A percentile compares a stretch with the other conserved stretches of the same genome.
Evolutionary conservation across 2,329 filamentous ascomycete genomes (phyloP).

Genomic region (Gremmenia infestans): DNA sequence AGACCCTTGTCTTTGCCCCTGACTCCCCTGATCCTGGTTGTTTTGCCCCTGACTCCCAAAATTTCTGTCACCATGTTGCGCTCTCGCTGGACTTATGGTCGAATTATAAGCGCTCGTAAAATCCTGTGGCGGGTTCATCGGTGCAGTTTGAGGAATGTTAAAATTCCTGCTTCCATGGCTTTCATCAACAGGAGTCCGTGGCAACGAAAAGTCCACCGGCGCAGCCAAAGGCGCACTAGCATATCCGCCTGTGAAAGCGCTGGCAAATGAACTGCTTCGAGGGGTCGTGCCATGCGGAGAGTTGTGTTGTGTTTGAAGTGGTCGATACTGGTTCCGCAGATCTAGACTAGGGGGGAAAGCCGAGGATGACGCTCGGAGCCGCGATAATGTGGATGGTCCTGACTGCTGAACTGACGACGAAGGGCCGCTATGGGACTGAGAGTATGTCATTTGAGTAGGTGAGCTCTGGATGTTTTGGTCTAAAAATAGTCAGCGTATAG

Average conservation of each 20-base stretch:
- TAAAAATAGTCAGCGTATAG: constrained; percentile 27
- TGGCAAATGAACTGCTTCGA: constrained; percentile 34
- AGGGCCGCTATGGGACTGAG: constrained; percentile 35
- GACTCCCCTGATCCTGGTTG: constrained; percentile 16
- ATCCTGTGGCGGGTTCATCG: constrained; percentile 48
- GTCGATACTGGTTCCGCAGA: constrained; percentile 41
- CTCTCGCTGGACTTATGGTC: constrained; percentile 15
- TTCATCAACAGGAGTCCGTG: constrained; percentile 38
- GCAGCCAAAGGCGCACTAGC: constrained; percentile 50
- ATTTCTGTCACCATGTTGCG: constrained; percentile 17
- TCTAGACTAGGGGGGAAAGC: constrained; percentile 43
- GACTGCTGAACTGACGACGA: constrained; percentile 38
- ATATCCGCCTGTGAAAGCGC: constrained; percentile 44
- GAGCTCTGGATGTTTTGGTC: constrained; percentile 43
- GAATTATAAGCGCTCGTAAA: constrained; percentile 34
- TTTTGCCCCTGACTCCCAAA: constrained; percentile 21
- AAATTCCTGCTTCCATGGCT: constrained; percentile 40
- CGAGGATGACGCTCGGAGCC: constrained; percentile 46
- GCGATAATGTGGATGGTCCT: constrained; percentile 39
- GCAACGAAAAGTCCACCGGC: constrained; percentile 47
- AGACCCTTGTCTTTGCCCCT: constrained; percentile 12
- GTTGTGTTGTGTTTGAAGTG: constrained; percentile 30
- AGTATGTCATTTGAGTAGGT: constrained; percentile 46
- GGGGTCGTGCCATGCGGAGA: constrained; percentile 21
- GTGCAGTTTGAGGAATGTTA: constrained; percentile 50